Conservation (phyloP, 352 stramenopile genomes). For the Phytophthora chlamydospora region DNA sequence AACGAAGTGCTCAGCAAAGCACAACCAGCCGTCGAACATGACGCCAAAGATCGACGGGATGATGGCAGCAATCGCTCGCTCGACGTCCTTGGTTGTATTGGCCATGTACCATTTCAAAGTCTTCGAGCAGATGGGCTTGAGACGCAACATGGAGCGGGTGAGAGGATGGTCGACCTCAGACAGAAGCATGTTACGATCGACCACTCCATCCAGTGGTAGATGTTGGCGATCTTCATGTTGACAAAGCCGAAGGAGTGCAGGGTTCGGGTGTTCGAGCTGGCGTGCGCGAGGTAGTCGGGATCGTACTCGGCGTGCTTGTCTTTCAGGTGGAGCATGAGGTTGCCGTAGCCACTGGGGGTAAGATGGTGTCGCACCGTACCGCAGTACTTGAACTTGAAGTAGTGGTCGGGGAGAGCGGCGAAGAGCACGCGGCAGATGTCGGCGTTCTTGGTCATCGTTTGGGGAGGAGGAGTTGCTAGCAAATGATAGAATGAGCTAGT, state of each 20-base stretch:
- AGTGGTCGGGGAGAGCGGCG: not conserved
- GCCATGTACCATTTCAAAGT: conserved; percentile 3
- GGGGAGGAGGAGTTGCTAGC: not conserved
- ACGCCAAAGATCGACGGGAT: not conserved
- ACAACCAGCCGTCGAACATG: conserved; percentile 2
- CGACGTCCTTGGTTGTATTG: not conserved
- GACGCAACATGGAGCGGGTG: not conserved
- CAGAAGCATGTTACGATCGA: conserved; percentile 13
- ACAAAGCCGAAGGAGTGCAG: conserved; percentile 1
- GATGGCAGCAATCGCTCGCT: not conserved
- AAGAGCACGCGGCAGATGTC: conserved; percentile 11
- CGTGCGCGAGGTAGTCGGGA: not conserved
- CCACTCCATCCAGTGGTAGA: conserved; percentile 3
- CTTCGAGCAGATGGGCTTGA: conserved; percentile 12
- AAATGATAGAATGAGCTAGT: too few relatives aligned
- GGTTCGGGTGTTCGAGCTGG: not conserved
- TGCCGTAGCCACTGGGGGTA: not conserved
- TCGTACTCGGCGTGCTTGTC: conserved; percentile 4
- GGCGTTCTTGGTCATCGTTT: conserved; percentile 9
- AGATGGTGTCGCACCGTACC: not conserved
- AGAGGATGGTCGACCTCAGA: conserved; percentile 9
- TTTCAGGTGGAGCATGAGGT: conserved; percentile 10
- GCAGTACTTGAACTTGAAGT: conserved; percentile 13
- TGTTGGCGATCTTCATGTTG: not conserved
- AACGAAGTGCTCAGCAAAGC: not conserved